Evolutionary conservation across 2,329 filamentous ascomycete genomes (phyloP).

Genomic region (Drechslerella dactyloides): DNA sequence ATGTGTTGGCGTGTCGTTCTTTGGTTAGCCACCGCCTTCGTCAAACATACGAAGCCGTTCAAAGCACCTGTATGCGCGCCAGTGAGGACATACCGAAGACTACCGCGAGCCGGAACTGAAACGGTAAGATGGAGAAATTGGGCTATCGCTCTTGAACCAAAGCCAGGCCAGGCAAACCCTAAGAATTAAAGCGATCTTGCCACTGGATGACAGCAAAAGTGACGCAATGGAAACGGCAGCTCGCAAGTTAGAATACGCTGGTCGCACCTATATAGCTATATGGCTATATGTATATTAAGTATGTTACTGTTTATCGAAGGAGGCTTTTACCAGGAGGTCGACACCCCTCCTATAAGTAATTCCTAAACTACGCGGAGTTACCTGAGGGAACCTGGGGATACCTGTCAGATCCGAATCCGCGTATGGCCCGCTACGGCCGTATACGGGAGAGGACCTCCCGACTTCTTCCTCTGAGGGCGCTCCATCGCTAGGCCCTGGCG

Average conservation of each 20-base stretch:
- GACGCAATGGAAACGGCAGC: conserved; percentile 38
- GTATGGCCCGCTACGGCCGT: conserved; percentile 1
- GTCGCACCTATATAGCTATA: too few relatives aligned
- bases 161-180: too few relatives aligned
- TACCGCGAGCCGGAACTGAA: too few relatives aligned
- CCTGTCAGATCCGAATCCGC: conserved; percentile 1
- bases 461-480: conserved; percentile 16
- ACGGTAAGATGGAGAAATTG: too few relatives aligned
- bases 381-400: conserved; percentile 11
- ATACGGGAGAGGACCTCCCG: conserved; percentile 41
- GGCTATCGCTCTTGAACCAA: too few relatives aligned
- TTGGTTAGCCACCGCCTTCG: too few relatives aligned
- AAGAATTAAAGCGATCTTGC: conserved; percentile 17
- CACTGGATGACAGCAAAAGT: conserved; percentile 25
- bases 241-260: conserved; percentile 22
- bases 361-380: not conserved
- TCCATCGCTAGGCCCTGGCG: conserved; percentile 20
- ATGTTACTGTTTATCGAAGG: not conserved
- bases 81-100: too few relatives aligned
- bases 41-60: too few relatives aligned
- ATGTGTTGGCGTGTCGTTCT: too few relatives aligned
- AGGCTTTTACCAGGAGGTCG: conserved; percentile 29
- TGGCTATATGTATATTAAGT: too few relatives aligned
- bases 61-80: too few relatives aligned
- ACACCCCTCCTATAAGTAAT: conserved; percentile 38